Evolutionary conservation across 2,329 filamentous ascomycete genomes (phyloP).

Genomic region (Colletotrichum gigasporum): DNA sequence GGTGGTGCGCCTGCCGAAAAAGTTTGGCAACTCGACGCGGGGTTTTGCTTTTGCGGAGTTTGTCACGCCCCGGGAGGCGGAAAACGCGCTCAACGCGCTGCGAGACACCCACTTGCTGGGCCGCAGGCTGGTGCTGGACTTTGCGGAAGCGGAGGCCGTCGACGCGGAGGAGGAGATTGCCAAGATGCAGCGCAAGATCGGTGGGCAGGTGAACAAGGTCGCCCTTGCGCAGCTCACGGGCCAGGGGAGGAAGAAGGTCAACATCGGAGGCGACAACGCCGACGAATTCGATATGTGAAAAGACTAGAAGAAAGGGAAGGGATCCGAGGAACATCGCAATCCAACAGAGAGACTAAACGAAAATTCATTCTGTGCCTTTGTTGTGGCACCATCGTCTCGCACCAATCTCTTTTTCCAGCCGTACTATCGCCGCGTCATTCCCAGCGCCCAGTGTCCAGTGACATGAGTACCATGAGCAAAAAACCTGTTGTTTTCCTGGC

Average conservation of each 20-base stretch:
- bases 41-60: slow-evolving; percentile 99
- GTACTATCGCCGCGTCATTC: slow-evolving; percentile 1
- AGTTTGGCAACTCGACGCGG: slow-evolving; percentile 87
- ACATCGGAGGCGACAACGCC: slow-evolving; percentile 74
- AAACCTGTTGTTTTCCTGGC: background rate
- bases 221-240: slow-evolving; percentile 88
- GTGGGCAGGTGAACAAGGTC: slow-evolving; percentile 89
- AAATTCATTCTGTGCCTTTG: background rate
- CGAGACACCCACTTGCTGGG: slow-evolving; percentile 94
- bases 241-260: slow-evolving; percentile 87
- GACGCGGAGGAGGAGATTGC: slow-evolving; percentile 96
- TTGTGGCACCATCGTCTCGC: background rate
- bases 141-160: slow-evolving; percentile 85
- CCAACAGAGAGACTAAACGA: background rate
- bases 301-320: background rate
- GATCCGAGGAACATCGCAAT: background rate
- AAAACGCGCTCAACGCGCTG: slow-evolving; percentile 89
- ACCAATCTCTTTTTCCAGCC: background rate
- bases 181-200: slow-evolving; percentile 96
- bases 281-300: slow-evolving; percentile 51
- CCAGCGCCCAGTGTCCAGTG: background rate
- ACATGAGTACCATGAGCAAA: background rate
- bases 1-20: slow-evolving; percentile 93
- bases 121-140: slow-evolving; percentile 88
- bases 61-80: slow-evolving; percentile 87